Conservation (phyloP, 2,329 filamentous ascomycete species). For the Aurifilum marmelostoma region DNA sequence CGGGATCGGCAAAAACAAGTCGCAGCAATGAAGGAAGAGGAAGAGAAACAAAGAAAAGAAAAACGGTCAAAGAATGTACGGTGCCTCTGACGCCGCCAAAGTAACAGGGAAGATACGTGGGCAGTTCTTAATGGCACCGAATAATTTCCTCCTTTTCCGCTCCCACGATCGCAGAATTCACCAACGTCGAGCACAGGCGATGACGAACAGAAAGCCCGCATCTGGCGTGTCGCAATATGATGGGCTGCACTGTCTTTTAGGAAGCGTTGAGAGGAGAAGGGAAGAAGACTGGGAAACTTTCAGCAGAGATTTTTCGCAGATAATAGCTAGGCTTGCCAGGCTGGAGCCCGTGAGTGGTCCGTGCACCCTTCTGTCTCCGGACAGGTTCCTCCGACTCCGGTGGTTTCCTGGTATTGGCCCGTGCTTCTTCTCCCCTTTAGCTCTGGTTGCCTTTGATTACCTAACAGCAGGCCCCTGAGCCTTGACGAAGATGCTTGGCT, state of each 20-base stretch:
- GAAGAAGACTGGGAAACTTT: slow-evolving; percentile 28
- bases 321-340: background rate
- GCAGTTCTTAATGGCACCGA: slow-evolving; percentile 62
- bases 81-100: slow-evolving; percentile 84
- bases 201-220: slow-evolving; percentile 70
- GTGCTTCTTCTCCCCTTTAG: slow-evolving; percentile 14
- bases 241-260: slow-evolving; percentile 86
- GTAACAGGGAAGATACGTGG: slow-evolving; percentile 61
- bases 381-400: slow-evolving; percentile 16
- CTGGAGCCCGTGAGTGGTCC: slow-evolving; percentile 3
- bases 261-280: slow-evolving; percentile 63
- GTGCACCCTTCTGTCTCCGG: slow-evolving; percentile 10
- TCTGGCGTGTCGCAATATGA: slow-evolving; percentile 60
- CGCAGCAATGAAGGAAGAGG: too few species aligned
- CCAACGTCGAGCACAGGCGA: slow-evolving; percentile 62
- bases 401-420: background rate
- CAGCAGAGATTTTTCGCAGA: slow-evolving; percentile 28
- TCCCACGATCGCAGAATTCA: slow-evolving; percentile 63
- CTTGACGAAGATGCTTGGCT: slow-evolving; percentile 22
- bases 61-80: slow-evolving; percentile 59
- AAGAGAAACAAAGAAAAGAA: too few species aligned
- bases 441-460: slow-evolving; percentile 1
- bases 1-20: background rate
- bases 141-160: slow-evolving; percentile 54
- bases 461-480: slow-evolving; percentile 19